Evolutionary conservation across 2,329 filamentous ascomycete genomes (phyloP).

Genomic region (Pseudogymnoascus sp.): DNA sequence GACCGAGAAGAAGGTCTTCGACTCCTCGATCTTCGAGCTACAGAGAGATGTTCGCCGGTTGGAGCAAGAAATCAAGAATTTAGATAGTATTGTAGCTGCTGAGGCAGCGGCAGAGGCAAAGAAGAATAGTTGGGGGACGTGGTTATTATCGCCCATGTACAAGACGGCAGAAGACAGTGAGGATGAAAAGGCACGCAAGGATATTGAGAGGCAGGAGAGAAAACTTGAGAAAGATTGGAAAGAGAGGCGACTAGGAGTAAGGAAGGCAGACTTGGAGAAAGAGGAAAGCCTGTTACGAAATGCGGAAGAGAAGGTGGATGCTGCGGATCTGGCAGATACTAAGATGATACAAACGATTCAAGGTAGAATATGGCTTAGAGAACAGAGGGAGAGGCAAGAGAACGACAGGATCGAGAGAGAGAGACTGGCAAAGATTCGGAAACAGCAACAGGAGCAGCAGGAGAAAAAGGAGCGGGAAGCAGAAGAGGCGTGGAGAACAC

Average conservation of each 20-base stretch:
- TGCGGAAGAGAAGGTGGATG: constrained; percentile 11
- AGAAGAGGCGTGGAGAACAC: constrained; percentile 13
- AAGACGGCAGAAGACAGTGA: constrained; percentile 25
- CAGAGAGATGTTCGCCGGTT: constrained; percentile 20
- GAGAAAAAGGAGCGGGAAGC: constrained; percentile 13
- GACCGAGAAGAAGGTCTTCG: constrained; percentile 19
- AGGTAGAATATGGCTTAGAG: constrained; percentile 12
- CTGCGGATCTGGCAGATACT: constrained; percentile 14
- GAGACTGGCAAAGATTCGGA: constrained; percentile 11
- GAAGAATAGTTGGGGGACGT: constrained; percentile 27
- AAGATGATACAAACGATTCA: constrained; percentile 9
- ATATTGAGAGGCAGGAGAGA: constrained; percentile 26
- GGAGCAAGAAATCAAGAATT: constrained; percentile 23
- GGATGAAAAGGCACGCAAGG: constrained; percentile 28
- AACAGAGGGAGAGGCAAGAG: constrained; percentile 10
- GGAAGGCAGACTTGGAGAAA: constrained; percentile 18
- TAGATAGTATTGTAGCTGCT: constrained; percentile 22
- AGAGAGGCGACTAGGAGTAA: constrained; percentile 21
- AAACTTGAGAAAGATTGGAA: constrained; percentile 28
- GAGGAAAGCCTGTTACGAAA: constrained; percentile 9
- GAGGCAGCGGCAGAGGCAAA: constrained; percentile 24
- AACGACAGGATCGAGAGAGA: constrained; percentile 10
- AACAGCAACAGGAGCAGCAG: constrained; percentile 12
- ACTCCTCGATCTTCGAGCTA: constrained; percentile 17
- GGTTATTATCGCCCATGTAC: constrained; percentile 25